phyloP scores from a whole-genome alignment of 176 grass and related monocot species.

The Metroxylon sagu region DNA sequence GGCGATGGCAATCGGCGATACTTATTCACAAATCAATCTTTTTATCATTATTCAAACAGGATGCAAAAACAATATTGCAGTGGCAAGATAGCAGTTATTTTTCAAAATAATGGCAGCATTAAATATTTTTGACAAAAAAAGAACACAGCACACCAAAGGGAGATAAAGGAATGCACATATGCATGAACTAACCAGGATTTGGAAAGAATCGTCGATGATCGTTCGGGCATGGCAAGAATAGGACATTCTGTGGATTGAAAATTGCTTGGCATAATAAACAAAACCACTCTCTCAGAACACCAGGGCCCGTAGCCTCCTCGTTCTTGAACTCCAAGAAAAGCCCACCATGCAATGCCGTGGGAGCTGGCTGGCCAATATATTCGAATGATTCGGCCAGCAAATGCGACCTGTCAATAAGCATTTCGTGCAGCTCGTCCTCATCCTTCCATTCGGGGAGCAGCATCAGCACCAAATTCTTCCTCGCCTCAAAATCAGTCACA shows the following conservation, averaged over 20 bases:
- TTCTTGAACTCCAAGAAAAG: constrained; percentile 99
- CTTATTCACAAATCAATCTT: too few species aligned
- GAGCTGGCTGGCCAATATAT: constrained; percentile 52
- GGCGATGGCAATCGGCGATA: too few species aligned
- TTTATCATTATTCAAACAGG: too few species aligned
- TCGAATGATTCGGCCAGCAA: constrained; percentile 77
- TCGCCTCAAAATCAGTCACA: constrained; percentile 66
- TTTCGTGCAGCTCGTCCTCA: constrained; percentile 88
- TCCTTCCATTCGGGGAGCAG: constrained; percentile 74
- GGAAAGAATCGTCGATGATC: constrained; percentile 81
- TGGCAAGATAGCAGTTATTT: too few species aligned
- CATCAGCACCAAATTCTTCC: constrained; percentile 86
- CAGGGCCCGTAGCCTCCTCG: constrained; percentile 96
- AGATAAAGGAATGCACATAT: not conserved
- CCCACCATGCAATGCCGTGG: constrained; percentile 54
- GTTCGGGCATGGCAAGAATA: constrained; percentile 76
- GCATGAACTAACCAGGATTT: constrained; percentile 65
- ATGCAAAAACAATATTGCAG: too few species aligned
- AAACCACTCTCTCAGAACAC: constrained; percentile 97
- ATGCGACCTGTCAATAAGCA: constrained; percentile 80
- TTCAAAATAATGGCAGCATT: too few species aligned
- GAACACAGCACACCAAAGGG: too few species aligned
- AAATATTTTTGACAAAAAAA: too few species aligned
- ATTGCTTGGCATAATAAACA: constrained; percentile 77
- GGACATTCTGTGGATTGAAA: constrained; percentile 80